Evolutionary conservation across 148 eudicot species (phyloP).

Genomic region (Rhododendron mucronatum): DNA sequence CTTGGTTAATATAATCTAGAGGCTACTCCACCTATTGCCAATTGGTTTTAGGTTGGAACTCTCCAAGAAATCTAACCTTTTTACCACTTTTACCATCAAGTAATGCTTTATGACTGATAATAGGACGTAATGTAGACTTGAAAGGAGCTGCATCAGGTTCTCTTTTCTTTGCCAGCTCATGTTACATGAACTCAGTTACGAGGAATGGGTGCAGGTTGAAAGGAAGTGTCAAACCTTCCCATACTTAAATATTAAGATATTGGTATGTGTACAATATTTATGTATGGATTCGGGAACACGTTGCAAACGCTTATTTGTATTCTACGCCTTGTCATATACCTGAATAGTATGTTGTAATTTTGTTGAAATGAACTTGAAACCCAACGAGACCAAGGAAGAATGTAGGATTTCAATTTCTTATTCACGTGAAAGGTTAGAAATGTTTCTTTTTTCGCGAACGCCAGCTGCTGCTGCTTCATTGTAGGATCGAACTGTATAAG

Average conservation of each 20-base stretch:
- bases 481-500: too few species aligned
- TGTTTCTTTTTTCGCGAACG: too few species aligned
- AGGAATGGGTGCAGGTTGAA: too few species aligned
- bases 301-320: not conserved
- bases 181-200: not conserved
- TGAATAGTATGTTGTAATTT: too few species aligned
- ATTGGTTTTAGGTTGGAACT: too few species aligned
- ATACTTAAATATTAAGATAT: too few species aligned
- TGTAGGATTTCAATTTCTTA: not conserved
- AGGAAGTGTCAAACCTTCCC: not conserved
- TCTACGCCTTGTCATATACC: not conserved
- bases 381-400: not conserved
- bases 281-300: not conserved
- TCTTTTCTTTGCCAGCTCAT: not conserved
- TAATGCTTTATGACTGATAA: not conserved
- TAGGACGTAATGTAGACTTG: not conserved
- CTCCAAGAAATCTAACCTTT: too few species aligned
- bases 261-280: not conserved
- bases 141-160: not conserved
- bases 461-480: not conserved
- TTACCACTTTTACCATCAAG: not conserved
- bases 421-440: not conserved
- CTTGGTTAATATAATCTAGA: too few species aligned
- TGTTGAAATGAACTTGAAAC: not conserved
- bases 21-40: too few species aligned